Evolutionary conservation across 208 protist species (phyloP).

Genomic region (Trypanosoma melophagium): DNA sequence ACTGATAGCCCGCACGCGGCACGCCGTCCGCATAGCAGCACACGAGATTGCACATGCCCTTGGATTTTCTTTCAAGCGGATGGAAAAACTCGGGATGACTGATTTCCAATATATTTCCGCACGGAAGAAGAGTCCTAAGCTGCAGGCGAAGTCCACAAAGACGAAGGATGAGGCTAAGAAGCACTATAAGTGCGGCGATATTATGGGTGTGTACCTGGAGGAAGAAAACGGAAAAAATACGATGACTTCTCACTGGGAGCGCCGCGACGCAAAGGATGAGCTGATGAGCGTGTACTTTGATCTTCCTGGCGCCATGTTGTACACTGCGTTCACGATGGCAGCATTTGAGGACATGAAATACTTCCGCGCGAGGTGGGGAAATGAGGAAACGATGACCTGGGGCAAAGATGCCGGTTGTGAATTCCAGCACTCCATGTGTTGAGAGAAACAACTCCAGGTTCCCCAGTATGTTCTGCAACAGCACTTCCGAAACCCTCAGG

Average conservation of each 20-base stretch:
- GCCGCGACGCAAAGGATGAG: constrained; percentile 73
- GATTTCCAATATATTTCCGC: constrained; percentile 5
- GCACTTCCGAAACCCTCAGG: constrained; percentile 37
- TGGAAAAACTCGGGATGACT: constrained; percentile 10
- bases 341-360: constrained; percentile 71
- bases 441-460: constrained; percentile 25
- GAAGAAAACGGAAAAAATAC: constrained; percentile 46
- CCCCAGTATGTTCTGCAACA: not conserved
- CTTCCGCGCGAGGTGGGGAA: constrained; percentile 64
- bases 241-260: constrained; percentile 82
- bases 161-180: constrained; percentile 32
- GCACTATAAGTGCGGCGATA: constrained; percentile 65
- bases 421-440: constrained; percentile 46
- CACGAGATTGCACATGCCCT: constrained; percentile 86
- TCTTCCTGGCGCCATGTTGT: constrained; percentile 28
- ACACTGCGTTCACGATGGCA: constrained; percentile 63
- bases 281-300: constrained; percentile 52
- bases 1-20: constrained; percentile 24
- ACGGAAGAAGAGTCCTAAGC: constrained; percentile 32
- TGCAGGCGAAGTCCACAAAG: constrained; percentile 31
- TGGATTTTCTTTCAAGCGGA: constrained; percentile 29
- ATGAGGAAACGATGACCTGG: constrained; percentile 64
- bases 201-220: constrained; percentile 72
- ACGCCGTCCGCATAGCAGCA: constrained; percentile 27
- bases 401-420: constrained; percentile 50